Evolutionary conservation across 1,284 basidiomycete species (phyloP).

Genomic region (Clitocybe nebularis): DNA sequence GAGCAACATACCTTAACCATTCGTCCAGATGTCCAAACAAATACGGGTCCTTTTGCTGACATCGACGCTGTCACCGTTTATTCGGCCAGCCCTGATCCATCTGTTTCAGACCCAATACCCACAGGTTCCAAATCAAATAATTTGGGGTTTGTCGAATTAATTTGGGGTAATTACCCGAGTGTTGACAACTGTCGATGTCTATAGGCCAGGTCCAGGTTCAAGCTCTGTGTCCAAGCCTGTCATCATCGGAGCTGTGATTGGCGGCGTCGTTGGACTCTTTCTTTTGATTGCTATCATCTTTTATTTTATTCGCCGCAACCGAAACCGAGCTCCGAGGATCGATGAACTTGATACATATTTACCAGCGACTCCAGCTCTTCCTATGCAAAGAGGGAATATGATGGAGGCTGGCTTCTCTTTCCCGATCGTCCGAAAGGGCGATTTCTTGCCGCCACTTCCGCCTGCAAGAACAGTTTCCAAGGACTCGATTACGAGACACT

Average conservation of each 20-base stretch:
- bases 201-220: slow-evolving; percentile 2
- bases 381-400: slow-evolving; percentile 34
- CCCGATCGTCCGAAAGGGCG: slow-evolving; percentile 14
- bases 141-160: slow-evolving; percentile 1
- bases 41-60: slow-evolving; percentile 34
- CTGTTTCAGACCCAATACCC: background rate
- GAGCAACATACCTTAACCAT: slow-evolving; percentile 31
- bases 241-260: slow-evolving; percentile 29
- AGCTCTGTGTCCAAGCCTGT: slow-evolving; percentile 10
- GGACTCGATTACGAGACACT: slow-evolving; percentile 21
- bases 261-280: slow-evolving; percentile 26
- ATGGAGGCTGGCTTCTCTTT: slow-evolving; percentile 27
- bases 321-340: slow-evolving; percentile 16
- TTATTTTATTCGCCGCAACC: slow-evolving; percentile 26
- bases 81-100: slow-evolving; percentile 17
- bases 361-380: slow-evolving; percentile 29
- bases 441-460: slow-evolving; percentile 1
- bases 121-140: slow-evolving; percentile 3
- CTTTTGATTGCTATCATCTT: slow-evolving; percentile 25
- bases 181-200: too few relatives aligned
- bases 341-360: slow-evolving; percentile 17
- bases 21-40: slow-evolving; percentile 24
- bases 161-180: too few relatives aligned
- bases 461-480: too few relatives aligned
- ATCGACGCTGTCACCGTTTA: slow-evolving; percentile 41